Evolutionary conservation across 2,329 filamentous ascomycete species (phyloP).

Genomic region (Cladophialophora exuberans): DNA sequence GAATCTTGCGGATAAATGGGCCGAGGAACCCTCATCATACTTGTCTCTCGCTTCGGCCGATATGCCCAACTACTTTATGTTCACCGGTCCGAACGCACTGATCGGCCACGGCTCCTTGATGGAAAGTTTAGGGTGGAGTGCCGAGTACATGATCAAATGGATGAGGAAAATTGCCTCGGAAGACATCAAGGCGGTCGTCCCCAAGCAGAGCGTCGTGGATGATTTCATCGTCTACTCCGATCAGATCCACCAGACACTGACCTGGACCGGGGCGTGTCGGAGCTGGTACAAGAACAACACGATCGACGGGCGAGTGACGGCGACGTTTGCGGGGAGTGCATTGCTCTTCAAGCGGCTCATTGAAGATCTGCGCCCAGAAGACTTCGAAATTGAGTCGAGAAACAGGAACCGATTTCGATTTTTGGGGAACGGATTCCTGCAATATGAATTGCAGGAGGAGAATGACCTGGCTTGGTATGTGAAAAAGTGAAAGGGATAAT

Average conservation of each 20-base stretch:
- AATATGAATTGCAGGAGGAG: conserved; percentile 44
- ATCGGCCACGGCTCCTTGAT: conserved; percentile 37
- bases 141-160: conserved; percentile 38
- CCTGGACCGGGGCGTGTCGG: conserved; percentile 29
- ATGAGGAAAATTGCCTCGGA: conserved; percentile 39
- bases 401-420: conserved; percentile 41
- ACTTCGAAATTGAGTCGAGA: conserved; percentile 21
- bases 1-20: conserved; percentile 37
- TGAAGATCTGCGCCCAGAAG: conserved; percentile 38
- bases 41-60: conserved; percentile 31
- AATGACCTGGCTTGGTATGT: conserved; percentile 37
- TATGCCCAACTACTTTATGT: conserved; percentile 42
- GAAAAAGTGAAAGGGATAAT: conserved; percentile 5
- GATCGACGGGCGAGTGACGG: conserved; percentile 24
- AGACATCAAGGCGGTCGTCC: conserved; percentile 38
- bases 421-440: conserved; percentile 42
- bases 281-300: conserved; percentile 29
- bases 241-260: conserved; percentile 39
- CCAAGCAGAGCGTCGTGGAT: conserved; percentile 36
- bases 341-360: conserved; percentile 39
- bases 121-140: conserved; percentile 32
- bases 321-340: conserved; percentile 29
- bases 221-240: conserved; percentile 40
- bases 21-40: conserved; percentile 35
- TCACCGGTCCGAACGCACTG: conserved; percentile 37